A percentile compares a stretch with the other conserved stretches of the same genome.
phyloP scores from a whole-genome alignment of 345 rosid species.

The Noccaea bulbosa region DNA sequence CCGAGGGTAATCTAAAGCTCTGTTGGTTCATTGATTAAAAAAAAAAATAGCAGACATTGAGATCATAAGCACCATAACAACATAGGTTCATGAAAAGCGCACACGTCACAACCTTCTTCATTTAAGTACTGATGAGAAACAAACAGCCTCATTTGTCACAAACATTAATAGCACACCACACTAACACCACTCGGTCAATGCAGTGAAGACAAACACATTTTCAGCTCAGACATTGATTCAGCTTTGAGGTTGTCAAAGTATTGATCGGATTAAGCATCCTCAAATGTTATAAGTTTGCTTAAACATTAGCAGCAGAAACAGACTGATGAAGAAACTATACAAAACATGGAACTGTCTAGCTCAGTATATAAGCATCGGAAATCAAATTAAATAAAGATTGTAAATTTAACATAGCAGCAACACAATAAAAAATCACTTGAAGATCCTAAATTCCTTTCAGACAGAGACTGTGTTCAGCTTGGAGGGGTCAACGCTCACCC shows the following conservation, averaged over 20 bases:
- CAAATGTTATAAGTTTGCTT: not conserved
- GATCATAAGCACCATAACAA: slow-evolving; percentile 4
- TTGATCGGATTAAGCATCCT: not conserved
- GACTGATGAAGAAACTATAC: not conserved
- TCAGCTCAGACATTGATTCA: not conserved
- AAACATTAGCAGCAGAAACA: not conserved
- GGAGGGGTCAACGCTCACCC: slow-evolving; percentile 12
- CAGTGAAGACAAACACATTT: not conserved
- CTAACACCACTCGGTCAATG: not conserved
- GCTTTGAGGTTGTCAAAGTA: not conserved
- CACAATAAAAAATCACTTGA: not conserved
- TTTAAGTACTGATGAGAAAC: not conserved
- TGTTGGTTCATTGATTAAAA: slow-evolving; percentile 39
- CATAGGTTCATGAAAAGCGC: not conserved
- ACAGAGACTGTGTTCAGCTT: slow-evolving; percentile 24
- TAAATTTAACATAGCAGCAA: not conserved
- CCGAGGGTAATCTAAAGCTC: slow-evolving; percentile 87
- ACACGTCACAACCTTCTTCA: not conserved
- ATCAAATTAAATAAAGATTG: not conserved
- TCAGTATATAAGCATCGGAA: slow-evolving; percentile 8
- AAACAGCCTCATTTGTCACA: not conserved
- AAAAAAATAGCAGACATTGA: not conserved
- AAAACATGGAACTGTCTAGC: not conserved
- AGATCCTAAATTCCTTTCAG: not conserved
- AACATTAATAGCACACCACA: not conserved